Evolutionary conservation across 2,329 filamentous ascomycete species (phyloP).

Genomic region (Sclerotinia nivalis): DNA sequence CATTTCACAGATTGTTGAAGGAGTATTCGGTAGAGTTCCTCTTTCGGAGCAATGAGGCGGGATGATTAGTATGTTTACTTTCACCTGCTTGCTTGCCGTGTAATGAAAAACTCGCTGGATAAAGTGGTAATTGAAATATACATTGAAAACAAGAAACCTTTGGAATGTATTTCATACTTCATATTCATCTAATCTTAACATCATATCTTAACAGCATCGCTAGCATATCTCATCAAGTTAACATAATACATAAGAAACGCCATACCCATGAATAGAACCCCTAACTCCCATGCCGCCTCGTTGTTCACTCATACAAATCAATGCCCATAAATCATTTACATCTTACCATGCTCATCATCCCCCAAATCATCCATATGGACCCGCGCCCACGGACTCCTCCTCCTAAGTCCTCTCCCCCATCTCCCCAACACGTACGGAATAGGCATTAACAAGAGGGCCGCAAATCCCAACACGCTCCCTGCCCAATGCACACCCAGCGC

Average conservation of each 20-base stretch:
- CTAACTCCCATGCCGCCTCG: background rate
- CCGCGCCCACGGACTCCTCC: constrained; percentile 60
- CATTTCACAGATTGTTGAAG: background rate
- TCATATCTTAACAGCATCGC: background rate
- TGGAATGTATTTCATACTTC: too few relatives aligned
- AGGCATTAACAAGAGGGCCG: constrained; percentile 51
- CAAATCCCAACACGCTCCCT: constrained; percentile 44
- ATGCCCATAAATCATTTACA: background rate
- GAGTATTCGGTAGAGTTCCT: too few relatives aligned
- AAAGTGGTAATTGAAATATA: too few relatives aligned
- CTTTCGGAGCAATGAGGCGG: background rate
- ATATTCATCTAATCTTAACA: background rate
- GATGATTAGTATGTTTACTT: background rate
- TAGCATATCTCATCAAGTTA: background rate
- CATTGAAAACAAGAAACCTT: too few relatives aligned
- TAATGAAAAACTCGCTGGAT: background rate
- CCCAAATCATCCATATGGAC: constrained; percentile 17
- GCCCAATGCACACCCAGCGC: constrained; percentile 45
- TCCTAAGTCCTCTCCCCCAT: constrained; percentile 43
- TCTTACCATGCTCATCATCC: background rate
- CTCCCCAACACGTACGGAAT: constrained; percentile 56
- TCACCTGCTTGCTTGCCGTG: background rate
- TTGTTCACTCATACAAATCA: background rate
- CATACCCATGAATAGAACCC: background rate
- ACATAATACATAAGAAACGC: background rate